phyloP scores from a whole-genome alignment of 176 grass and related monocot genomes.

The Phragmites australis region DNA sequence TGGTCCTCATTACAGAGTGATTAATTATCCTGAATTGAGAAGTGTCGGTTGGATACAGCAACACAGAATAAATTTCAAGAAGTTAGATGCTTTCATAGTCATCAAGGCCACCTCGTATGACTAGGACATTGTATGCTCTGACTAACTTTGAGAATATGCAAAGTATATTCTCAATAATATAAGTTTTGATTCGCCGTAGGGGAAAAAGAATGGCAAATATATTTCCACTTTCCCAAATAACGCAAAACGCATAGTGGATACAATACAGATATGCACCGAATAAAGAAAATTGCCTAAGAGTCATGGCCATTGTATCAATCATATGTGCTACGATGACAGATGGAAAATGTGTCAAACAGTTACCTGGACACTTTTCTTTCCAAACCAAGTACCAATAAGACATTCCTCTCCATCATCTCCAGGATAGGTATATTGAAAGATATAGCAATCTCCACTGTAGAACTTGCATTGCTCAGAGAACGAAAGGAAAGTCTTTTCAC shows the following conservation, averaged over 20 bases:
- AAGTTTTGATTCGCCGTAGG: neutral
- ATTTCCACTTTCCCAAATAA: neutral
- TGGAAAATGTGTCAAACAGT: constrained; percentile 24
- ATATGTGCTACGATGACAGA: constrained; percentile 17
- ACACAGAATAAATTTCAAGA: constrained; percentile 1
- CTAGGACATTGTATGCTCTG: neutral
- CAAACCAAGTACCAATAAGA: constrained; percentile 94
- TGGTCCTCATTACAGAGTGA: neutral
- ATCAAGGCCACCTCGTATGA: neutral
- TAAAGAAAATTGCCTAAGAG: neutral
- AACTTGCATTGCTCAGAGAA: constrained; percentile 97
- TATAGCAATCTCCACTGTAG: constrained; percentile 95
- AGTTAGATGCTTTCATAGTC: constrained; percentile 21
- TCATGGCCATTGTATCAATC: constrained; percentile 12
- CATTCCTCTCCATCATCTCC: constrained; percentile 85
- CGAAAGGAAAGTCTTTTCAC: constrained; percentile 77
- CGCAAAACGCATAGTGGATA: neutral
- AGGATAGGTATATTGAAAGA: constrained; percentile 96
- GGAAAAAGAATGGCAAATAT: neutral
- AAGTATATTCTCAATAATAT: constrained; percentile 15
- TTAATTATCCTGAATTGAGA: neutral
- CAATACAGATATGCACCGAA: constrained; percentile 20
- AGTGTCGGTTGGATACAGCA: neutral
- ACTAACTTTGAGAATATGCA: constrained; percentile 17
- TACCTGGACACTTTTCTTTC: constrained; percentile 90